phyloP scores from a whole-genome alignment of 768 basidiomycete species.

The Amanita subjunquillea region DNA sequence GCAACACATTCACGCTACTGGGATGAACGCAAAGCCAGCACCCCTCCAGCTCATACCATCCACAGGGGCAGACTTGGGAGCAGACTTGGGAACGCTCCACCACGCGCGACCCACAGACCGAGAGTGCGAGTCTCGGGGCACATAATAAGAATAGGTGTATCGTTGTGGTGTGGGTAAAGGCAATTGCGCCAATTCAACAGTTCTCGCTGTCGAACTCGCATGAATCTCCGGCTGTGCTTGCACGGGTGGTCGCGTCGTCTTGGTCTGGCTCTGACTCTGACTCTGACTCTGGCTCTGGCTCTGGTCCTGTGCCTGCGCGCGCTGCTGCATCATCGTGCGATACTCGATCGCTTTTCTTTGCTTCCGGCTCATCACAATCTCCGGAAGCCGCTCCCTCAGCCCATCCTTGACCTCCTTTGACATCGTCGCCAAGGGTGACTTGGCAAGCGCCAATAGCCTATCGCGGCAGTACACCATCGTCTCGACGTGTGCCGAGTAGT shows the following conservation, averaged over 20 bases:
- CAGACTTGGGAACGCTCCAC: background rate
- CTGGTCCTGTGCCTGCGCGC: background rate
- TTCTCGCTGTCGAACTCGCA: background rate
- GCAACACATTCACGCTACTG: background rate
- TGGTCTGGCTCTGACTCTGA: background rate
- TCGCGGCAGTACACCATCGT: conserved; percentile 15
- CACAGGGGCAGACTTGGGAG: background rate
- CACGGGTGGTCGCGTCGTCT: background rate
- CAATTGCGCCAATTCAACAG: background rate
- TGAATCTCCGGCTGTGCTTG: background rate
- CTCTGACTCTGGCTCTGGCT: background rate
- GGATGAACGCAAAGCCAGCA: background rate
- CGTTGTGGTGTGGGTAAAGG: background rate
- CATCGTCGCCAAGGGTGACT: conserved; percentile 18
- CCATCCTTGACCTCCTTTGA: conserved; percentile 13
- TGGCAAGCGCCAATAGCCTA: conserved; percentile 15
- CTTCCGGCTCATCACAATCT: conserved; percentile 18
- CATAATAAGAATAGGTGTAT: too few species aligned
- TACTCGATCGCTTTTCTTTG: conserved; percentile 19
- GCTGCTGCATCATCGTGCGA: conserved; percentile 9
- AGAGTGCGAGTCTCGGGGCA: too few species aligned
- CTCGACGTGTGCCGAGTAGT: background rate
- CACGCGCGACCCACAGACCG: background rate
- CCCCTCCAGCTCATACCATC: background rate
- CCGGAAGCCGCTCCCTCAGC: conserved; percentile 15